Evolutionary conservation across 2,329 filamentous ascomycete species (phyloP), one percentile per base, ranked within the genome.

Genomic region (Xylaria sp.): DNA sequence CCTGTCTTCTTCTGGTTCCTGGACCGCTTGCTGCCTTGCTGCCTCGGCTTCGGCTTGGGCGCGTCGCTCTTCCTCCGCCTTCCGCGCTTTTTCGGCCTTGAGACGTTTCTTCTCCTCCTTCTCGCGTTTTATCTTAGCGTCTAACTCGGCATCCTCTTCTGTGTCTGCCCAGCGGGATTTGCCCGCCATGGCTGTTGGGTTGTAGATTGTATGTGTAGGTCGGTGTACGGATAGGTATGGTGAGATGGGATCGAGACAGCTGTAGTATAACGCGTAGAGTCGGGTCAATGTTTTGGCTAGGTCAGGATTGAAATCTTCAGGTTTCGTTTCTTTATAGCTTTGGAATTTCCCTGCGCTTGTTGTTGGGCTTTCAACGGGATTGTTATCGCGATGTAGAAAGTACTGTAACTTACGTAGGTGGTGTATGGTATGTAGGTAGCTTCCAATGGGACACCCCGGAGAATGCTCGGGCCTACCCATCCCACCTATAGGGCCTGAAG

Each of bases 101-200:
- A 85, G 76, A 45, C 89, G 87, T 74, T 89, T 91, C 80, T 94
- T 96, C 66, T 92, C 89, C 73, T 96, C 91, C 74, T 93, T 97
- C 70, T 94, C 90, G 58, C 80, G 83, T 73, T 89, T 93, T 50
- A 86, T 80, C 67, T 86, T 85, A 18, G 86, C 86, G 55, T 90
- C 87, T 39, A 88, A 80, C 40, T 85, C 89, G 19, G 85, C 85
- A 70, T 97, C 92, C 63, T 92, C 90, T 64, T 90, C 90, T 42
- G 89, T 86, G 67, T 92, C 84, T 61, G 90, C 91, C 94, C 94
- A 99, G 73, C 93, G 86, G 46, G 93, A 97, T 69, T 84, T 86
- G 66, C 77, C 77, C 44, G 85, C 79, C 85, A 89, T 89, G 43
- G 51, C 62, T 54, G 22, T 44, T 2, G 46, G 18, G 47, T 49